A percentile compares a stretch with the other conserved stretches of the same genome.
These are phyloP conservation scores for Moesziomyces sp. DNA, from an alignment of 1,284 basidiomycete genomes.

Conservation along the genomic window DNA sequence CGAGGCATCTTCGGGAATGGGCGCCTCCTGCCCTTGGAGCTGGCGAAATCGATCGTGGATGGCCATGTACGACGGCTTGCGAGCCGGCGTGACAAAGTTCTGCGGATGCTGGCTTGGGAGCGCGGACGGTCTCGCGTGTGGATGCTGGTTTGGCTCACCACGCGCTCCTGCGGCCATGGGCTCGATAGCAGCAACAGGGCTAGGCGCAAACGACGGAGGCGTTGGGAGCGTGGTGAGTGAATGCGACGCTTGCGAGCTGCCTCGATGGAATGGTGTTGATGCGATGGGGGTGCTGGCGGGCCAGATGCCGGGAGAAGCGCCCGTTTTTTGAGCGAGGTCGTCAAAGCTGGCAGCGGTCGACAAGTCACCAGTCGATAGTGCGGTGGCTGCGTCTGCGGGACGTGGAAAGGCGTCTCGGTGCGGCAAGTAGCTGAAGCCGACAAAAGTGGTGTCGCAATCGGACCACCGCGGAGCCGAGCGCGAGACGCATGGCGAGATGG, in stretches of 20 bases:
- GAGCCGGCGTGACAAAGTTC: constrained; percentile 57
- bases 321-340: constrained; percentile 8
- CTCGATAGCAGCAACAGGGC: constrained; percentile 11
- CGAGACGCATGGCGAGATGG: constrained; percentile 16
- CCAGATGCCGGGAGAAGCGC: constrained; percentile 20
- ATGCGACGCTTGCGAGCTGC: constrained; percentile 12
- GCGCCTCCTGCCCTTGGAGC: constrained; percentile 34
- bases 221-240: constrained; percentile 33
- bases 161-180: neutral
- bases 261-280: constrained; percentile 47
- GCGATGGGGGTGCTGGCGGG: constrained; percentile 38
- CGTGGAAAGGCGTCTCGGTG: constrained; percentile 31
- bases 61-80: constrained; percentile 49
- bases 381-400: neutral
- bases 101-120: constrained; percentile 20
- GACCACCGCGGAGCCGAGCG: constrained; percentile 45
- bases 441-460: constrained; percentile 54
- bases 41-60: constrained; percentile 49
- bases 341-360: constrained; percentile 40
- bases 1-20: constrained; percentile 30
- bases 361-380: constrained; percentile 23
- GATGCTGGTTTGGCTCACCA: neutral
- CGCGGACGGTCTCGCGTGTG: constrained; percentile 5
- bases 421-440: constrained; percentile 60
- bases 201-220: constrained; percentile 45